Conservation (phyloP, 2,329 filamentous ascomycete genomes). For the Myriosclerotinia scirpicola region DNA sequence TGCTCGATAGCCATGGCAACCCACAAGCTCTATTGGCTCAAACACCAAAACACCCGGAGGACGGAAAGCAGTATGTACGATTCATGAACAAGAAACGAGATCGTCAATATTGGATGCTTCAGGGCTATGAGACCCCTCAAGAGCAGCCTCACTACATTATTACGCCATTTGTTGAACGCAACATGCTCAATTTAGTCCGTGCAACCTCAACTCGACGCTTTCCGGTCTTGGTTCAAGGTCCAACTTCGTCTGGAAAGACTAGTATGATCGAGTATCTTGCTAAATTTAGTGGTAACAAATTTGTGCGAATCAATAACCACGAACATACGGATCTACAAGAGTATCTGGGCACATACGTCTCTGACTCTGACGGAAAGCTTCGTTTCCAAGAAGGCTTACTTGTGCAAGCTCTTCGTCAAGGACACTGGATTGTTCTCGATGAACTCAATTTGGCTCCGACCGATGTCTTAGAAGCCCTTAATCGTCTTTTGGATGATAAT, state of each 20-base stretch:
- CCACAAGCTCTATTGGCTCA: slow-evolving; percentile 73
- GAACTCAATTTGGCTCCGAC: slow-evolving; percentile 96
- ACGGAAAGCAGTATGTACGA: slow-evolving; percentile 75
- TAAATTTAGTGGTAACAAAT: slow-evolving; percentile 94
- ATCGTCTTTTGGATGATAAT: slow-evolving; percentile 94
- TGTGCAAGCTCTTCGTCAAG: slow-evolving; percentile 86
- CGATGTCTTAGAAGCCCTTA: slow-evolving; percentile 93
- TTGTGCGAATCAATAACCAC: slow-evolving; percentile 98
- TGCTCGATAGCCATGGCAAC: slow-evolving; percentile 71
- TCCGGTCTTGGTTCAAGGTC: slow-evolving; percentile 92
- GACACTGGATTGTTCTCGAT: slow-evolving; percentile 97
- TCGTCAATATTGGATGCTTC: slow-evolving; percentile 85
- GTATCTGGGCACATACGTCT: slow-evolving; percentile 93
- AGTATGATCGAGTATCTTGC: slow-evolving; percentile 99
- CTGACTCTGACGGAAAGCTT: slow-evolving; percentile 78
- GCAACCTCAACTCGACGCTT: slow-evolving; percentile 90
- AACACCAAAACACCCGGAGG: slow-evolving; percentile 72
- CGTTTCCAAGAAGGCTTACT: slow-evolving; percentile 91
- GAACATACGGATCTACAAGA: slow-evolving; percentile 98
- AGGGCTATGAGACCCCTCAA: slow-evolving; percentile 65
- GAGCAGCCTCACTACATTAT: slow-evolving; percentile 91
- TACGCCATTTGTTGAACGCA: slow-evolving; percentile 90
- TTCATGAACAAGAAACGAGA: slow-evolving; percentile 66
- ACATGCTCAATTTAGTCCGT: slow-evolving; percentile 89
- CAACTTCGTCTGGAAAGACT: slow-evolving; percentile 96